Evolutionary conservation across 257 asterid species (phyloP).

Genomic region (Solanum medicagineum): DNA sequence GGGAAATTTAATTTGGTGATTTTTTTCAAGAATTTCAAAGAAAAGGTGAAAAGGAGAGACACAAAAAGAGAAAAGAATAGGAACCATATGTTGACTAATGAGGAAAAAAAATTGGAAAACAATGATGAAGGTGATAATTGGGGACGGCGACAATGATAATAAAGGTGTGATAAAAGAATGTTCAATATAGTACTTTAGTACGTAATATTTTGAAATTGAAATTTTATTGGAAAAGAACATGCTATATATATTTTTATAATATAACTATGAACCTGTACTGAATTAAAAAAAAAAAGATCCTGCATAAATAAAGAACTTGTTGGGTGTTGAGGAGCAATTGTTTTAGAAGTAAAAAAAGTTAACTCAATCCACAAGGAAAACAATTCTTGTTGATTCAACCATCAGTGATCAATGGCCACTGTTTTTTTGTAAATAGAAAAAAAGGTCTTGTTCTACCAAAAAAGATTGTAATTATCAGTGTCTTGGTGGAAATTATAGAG

Average conservation of each 20-base stretch:
- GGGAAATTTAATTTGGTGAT: background rate
- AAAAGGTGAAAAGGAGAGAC: background rate
- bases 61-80: background rate
- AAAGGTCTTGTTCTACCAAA: background rate
- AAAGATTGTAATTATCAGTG: background rate
- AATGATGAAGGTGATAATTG: conserved; percentile 3
- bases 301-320: background rate
- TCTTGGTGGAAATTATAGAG: background rate
- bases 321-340: background rate
- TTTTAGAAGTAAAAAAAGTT: background rate
- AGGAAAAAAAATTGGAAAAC: background rate
- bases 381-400: background rate
- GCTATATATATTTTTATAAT: background rate
- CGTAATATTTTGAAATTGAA: background rate
- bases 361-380: background rate
- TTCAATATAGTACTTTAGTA: background rate
- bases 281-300: background rate
- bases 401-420: too few relatives aligned
- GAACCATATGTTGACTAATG: background rate
- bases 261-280: background rate
- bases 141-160: conserved; percentile 4
- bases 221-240: conserved; percentile 1
- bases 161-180: conserved; percentile 8
- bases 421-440: too few relatives aligned
- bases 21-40: background rate